Conservation (phyloP, 179 eudicot species). For the Beta macrorhiza region DNA sequence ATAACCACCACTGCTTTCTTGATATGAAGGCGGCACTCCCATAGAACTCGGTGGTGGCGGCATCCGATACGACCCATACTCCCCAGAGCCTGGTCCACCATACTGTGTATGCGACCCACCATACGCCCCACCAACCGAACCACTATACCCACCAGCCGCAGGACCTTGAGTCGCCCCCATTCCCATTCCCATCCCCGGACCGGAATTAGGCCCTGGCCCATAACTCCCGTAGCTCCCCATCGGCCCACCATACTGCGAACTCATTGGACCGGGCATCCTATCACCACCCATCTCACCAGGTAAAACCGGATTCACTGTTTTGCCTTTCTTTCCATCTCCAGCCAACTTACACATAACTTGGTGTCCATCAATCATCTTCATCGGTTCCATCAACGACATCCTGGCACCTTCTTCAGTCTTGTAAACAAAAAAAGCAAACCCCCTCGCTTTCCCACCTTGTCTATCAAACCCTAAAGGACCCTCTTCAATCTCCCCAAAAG, state of each 20-base stretch:
- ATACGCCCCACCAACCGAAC: conserved; percentile 27
- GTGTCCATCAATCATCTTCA: conserved; percentile 40
- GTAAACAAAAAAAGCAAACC: conserved; percentile 48
- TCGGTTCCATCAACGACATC: conserved; percentile 37
- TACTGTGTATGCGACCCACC: conserved; percentile 19
- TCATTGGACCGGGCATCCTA: conserved; percentile 25
- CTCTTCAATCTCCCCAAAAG: conserved; percentile 49
- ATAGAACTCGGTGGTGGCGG: conserved; percentile 25
- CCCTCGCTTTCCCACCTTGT: conserved; percentile 41
- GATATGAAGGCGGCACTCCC: conserved; percentile 36
- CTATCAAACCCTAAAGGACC: conserved; percentile 53
- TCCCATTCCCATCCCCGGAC: conserved; percentile 19
- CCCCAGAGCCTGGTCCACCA: conserved; percentile 32
- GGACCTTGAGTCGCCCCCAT: conserved; percentile 23
- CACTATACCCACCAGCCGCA: conserved; percentile 34
- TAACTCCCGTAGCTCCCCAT: conserved; percentile 25
- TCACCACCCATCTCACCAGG: conserved; percentile 32
- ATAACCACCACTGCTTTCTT: conserved; percentile 28
- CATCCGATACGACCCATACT: conserved; percentile 32
- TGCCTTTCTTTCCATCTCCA: conserved; percentile 49
- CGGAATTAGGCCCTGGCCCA: conserved; percentile 14
- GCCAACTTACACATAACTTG: conserved; percentile 42
- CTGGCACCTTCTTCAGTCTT: conserved; percentile 41
- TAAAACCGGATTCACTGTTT: conserved; percentile 26
- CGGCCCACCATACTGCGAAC: conserved; percentile 27